Evolutionary conservation across 2,329 filamentous ascomycete species (phyloP).

Genomic region (Escovopsis sp.): DNA sequence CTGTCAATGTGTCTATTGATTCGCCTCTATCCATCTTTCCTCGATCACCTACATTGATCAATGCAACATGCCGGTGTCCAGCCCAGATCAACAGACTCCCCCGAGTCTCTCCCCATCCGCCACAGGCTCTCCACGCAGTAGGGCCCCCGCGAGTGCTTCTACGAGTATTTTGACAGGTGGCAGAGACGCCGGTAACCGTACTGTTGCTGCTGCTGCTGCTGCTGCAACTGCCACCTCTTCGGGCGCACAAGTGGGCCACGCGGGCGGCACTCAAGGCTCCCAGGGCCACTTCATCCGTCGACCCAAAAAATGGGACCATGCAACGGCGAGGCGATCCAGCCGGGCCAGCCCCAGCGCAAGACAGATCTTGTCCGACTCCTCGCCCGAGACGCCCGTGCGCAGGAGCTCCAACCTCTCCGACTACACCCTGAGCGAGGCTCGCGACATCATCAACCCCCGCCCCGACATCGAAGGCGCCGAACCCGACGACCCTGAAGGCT

Average conservation of each 20-base stretch:
- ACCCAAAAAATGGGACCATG: conserved; percentile 25
- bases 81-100: no score
- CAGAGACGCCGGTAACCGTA: no score
- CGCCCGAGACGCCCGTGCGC: conserved; percentile 29
- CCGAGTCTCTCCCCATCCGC: no score
- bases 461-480: conserved; percentile 23
- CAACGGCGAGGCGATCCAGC: conserved; percentile 10
- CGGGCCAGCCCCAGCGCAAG: conserved; percentile 6
- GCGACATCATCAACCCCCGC: conserved; percentile 46
- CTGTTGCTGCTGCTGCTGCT: no score
- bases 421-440: conserved; percentile 53
- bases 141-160: no score
- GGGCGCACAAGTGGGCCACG: not conserved
- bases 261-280: conserved; percentile 1
- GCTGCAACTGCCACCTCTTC: no score
- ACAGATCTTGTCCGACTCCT: conserved; percentile 13
- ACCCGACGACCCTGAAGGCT: conserved; percentile 35
- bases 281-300: conserved; percentile 27
- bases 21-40: no score
- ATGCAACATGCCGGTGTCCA: no score
- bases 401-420: conserved; percentile 71
- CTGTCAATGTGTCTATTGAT: no score
- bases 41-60: no score
- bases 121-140: no score
- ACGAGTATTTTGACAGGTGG: no score